These are phyloP conservation scores for Colletotrichum sidae DNA, from an alignment of 2,329 filamentous ascomycete genomes.

Conservation along the genomic window DNA sequence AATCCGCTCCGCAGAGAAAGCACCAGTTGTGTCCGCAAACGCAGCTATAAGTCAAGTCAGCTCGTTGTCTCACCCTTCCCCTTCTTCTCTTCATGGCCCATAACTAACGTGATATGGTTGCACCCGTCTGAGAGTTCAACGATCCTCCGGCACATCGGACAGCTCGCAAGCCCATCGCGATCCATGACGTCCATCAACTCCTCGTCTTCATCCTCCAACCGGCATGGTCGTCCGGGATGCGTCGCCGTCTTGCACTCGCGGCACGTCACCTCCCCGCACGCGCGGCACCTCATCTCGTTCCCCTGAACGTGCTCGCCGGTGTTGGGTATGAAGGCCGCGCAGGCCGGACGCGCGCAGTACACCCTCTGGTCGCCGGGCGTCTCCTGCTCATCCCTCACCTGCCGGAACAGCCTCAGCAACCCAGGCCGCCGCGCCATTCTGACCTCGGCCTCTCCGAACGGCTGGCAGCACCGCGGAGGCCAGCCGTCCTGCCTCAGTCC, in stretches of 20 bases:
- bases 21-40: constrained; percentile 35
- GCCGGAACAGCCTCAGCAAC: constrained; percentile 26
- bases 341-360: constrained; percentile 35
- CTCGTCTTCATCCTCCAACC: constrained; percentile 35
- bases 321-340: constrained; percentile 35
- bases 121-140: constrained; percentile 73
- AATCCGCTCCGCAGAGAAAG: constrained; percentile 32
- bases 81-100: background rate
- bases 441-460: constrained; percentile 27
- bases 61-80: background rate
- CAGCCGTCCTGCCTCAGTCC: constrained; percentile 33
- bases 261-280: constrained; percentile 34
- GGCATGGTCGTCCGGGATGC: constrained; percentile 37
- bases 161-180: constrained; percentile 65
- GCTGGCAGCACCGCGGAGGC: constrained; percentile 38
- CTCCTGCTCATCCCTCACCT: constrained; percentile 32
- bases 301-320: constrained; percentile 6
- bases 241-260: constrained; percentile 12
- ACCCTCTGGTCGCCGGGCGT: constrained; percentile 17
- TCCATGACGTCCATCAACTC: constrained; percentile 58
- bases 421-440: constrained; percentile 16
- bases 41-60: constrained; percentile 28
- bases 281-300: constrained; percentile 25
- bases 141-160: constrained; percentile 65
- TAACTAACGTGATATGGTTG: constrained; percentile 71